Percentiles rank a stretch among this genome's conserved stretches.
phyloP scores from a whole-genome alignment of 306 rosid species.

The Quercus gilva region DNA sequence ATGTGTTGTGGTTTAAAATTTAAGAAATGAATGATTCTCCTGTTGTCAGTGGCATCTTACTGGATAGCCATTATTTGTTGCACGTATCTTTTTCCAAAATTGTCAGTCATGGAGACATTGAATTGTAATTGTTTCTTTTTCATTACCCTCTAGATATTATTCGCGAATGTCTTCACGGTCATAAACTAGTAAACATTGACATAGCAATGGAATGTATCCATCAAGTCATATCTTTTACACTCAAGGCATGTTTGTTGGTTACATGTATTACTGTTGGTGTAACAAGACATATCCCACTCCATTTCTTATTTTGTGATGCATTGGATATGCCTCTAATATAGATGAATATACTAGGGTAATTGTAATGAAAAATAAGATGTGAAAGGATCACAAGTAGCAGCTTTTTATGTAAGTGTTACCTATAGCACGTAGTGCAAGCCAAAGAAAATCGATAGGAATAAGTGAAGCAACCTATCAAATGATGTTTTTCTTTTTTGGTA shows the following conservation, averaged over 20 bases:
- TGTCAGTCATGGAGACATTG: not conserved
- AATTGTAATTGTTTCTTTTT: not conserved
- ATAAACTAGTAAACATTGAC: not conserved
- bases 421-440: not conserved
- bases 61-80: not conserved
- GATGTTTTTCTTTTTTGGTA: not conserved
- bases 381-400: not conserved
- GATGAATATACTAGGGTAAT: not conserved
- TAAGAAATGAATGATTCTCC: not conserved
- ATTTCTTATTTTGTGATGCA: not conserved
- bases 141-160: not conserved
- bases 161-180: not conserved
- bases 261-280: not conserved
- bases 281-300: not conserved
- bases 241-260: not conserved
- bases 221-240: not conserved
- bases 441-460: not conserved
- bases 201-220: not conserved
- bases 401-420: not conserved
- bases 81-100: not conserved
- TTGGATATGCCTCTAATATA: not conserved
- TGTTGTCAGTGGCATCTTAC: not conserved
- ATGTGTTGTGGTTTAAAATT: not conserved
- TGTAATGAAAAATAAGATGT: not conserved
- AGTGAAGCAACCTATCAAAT: not conserved